phyloP scores from a whole-genome alignment of 768 basidiomycete genomes.

The Tricholoma bakamatsutake region DNA sequence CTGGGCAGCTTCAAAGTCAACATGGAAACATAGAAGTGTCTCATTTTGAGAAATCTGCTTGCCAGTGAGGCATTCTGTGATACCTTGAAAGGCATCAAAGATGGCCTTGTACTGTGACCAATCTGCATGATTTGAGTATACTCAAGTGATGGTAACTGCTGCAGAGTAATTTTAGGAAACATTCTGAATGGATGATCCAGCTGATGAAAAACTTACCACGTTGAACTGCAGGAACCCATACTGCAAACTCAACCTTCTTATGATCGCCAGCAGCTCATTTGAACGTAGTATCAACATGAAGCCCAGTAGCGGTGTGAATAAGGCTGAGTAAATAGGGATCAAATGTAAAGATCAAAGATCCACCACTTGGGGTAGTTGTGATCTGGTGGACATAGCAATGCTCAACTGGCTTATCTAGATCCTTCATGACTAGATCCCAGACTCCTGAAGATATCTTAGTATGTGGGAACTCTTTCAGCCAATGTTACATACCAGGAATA shows the following conservation, averaged over 20 bases:
- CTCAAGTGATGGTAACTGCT: conserved; percentile 13
- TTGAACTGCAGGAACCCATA: conserved; percentile 10
- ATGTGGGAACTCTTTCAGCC: neutral
- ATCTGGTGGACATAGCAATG: conserved; percentile 15
- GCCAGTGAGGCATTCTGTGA: conserved; percentile 8
- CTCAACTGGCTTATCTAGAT: conserved; percentile 22
- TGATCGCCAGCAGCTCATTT: conserved; percentile 4
- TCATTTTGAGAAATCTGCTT: conserved; percentile 8
- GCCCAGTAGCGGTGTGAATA: conserved; percentile 8
- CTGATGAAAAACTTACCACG: conserved; percentile 5
- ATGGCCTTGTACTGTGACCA: conserved; percentile 9
- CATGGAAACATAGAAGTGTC: conserved; percentile 10
- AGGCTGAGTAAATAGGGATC: conserved; percentile 6
- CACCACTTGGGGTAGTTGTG: conserved; percentile 3
- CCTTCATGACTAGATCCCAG: conserved; percentile 13
- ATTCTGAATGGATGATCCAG: neutral
- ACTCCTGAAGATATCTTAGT: conserved; percentile 3
- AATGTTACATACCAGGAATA: neutral
- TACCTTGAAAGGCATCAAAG: conserved; percentile 15
- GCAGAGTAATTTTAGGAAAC: neutral
- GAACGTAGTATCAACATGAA: conserved; percentile 16
- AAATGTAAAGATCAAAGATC: conserved; percentile 19
- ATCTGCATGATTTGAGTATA: conserved; percentile 14
- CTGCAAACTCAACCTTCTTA: conserved; percentile 16
- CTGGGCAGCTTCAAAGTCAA: conserved; percentile 16